These are phyloP conservation scores for Fremontodendron californicum DNA, from an alignment of 345 rosid species.

Conservation along the genomic window DNA sequence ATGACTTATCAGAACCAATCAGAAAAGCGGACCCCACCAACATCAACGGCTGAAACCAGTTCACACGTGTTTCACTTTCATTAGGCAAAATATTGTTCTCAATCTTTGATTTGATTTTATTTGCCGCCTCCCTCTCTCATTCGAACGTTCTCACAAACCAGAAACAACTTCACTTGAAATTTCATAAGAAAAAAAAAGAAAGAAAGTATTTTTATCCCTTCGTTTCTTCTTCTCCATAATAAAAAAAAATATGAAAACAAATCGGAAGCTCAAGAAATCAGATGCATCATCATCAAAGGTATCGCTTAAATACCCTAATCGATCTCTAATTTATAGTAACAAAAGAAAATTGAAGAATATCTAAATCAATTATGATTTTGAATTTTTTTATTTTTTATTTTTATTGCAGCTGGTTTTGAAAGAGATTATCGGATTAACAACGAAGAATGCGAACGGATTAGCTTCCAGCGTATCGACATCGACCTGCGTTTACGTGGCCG, in stretches of 20 bases:
- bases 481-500: conserved; percentile 63
- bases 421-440: conserved; percentile 68
- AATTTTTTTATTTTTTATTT: too few relatives aligned
- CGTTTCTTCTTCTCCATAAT: not conserved
- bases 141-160: not conserved
- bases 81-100: not conserved
- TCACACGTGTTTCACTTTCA: not conserved
- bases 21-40: not conserved
- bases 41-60: not conserved
- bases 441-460: conserved; percentile 60
- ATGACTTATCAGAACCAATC: too few relatives aligned
- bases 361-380: not conserved
- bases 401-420: conserved; percentile 48
- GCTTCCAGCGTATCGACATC: conserved; percentile 42
- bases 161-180: not conserved
- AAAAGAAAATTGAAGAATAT: not conserved
- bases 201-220: too few relatives aligned
- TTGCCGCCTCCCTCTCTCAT: not conserved
- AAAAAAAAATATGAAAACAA: conserved; percentile 46
- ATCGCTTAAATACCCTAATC: not conserved
- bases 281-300: conserved; percentile 49
- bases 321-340: not conserved
- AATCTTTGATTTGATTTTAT: not conserved
- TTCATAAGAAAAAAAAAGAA: not conserved
- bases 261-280: conserved; percentile 46